Evolutionary conservation across 805 yeast genomes (phyloP).

Genomic region (Limtongia smithiae): DNA sequence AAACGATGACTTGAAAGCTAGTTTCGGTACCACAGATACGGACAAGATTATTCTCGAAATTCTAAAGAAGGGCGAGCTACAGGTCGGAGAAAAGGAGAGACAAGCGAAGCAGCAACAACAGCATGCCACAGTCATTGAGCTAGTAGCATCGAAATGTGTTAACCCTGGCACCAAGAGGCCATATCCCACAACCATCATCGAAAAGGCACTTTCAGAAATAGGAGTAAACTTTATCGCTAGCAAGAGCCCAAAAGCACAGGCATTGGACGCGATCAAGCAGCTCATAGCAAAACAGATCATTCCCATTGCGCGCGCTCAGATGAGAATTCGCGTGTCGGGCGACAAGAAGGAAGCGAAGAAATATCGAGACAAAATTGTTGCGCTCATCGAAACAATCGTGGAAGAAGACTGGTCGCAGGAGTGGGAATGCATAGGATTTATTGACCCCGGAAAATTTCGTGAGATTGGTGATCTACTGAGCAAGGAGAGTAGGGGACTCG

Average conservation of each 20-base stretch:
- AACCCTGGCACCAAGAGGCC: conserved; percentile 86
- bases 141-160: conserved; percentile 84
- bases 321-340: conserved; percentile 69
- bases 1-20: conserved; percentile 68
- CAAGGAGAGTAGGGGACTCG: conserved; percentile 53
- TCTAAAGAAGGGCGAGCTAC: conserved; percentile 86
- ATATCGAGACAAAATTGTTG: conserved; percentile 44
- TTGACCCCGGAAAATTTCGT: conserved; percentile 82
- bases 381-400: conserved; percentile 45
- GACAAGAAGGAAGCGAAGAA: conserved; percentile 51
- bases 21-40: conserved; percentile 72
- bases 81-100: conserved; percentile 89
- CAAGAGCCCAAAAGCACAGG: conserved; percentile 80
- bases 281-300: conserved; percentile 75
- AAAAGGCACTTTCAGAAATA: conserved; percentile 66
- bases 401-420: conserved; percentile 40
- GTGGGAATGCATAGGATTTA: conserved; percentile 61
- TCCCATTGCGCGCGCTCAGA: conserved; percentile 90
- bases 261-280: conserved; percentile 82
- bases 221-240: conserved; percentile 74
- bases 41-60: conserved; percentile 78
- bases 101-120: conserved; percentile 67
- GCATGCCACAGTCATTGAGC: conserved; percentile 75
- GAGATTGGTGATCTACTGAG: conserved; percentile 60
- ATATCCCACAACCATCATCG: conserved; percentile 92